phyloP scores from a whole-genome alignment of 106 monocot genomes.

The Ottelia alismoides region DNA sequence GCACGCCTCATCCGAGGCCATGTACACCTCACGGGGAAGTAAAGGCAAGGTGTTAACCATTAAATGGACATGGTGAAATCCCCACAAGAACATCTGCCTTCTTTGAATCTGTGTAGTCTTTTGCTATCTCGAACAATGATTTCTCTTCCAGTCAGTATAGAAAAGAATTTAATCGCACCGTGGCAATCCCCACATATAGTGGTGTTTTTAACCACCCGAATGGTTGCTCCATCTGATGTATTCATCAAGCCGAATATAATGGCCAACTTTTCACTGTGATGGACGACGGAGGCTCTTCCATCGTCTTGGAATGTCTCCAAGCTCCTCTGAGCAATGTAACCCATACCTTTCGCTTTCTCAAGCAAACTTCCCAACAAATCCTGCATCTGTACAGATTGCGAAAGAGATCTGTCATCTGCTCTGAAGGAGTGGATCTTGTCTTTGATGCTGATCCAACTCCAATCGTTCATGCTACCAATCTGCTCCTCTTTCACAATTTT shows the following conservation, averaged over 20 bases:
- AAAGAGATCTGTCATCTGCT: slow-evolving; percentile 50
- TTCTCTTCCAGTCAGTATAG: slow-evolving; percentile 8
- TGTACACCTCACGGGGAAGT: no score
- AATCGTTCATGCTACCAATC: slow-evolving; percentile 44
- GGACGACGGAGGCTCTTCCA: neutral
- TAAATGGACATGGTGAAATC: no score
- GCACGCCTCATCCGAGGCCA: no score
- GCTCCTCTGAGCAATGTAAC: slow-evolving; percentile 4
- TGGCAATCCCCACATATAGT: slow-evolving; percentile 20
- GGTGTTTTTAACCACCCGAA: slow-evolving; percentile 20
- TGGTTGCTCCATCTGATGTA: slow-evolving; percentile 1
- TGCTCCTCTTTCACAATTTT: slow-evolving; percentile 78
- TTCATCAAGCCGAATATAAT: slow-evolving; percentile 20
- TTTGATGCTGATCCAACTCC: slow-evolving; percentile 70
- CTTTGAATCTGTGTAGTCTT: slow-evolving; percentile 15
- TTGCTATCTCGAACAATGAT: slow-evolving; percentile 21
- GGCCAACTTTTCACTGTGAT: slow-evolving; percentile 24
- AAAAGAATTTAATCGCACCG: slow-evolving; percentile 11
- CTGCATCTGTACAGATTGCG: slow-evolving; percentile 30
- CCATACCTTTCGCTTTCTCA: slow-evolving; percentile 34
- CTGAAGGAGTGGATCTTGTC: slow-evolving; percentile 49
- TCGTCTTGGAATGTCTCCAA: neutral
- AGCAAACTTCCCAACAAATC: slow-evolving; percentile 41
- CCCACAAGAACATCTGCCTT: slow-evolving; percentile 17
- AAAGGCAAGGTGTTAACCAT: no score